These are phyloP conservation scores for Tolypocladium cylindrosporum DNA, from an alignment of 2,329 filamentous ascomycete genomes.

Conservation along the genomic window DNA sequence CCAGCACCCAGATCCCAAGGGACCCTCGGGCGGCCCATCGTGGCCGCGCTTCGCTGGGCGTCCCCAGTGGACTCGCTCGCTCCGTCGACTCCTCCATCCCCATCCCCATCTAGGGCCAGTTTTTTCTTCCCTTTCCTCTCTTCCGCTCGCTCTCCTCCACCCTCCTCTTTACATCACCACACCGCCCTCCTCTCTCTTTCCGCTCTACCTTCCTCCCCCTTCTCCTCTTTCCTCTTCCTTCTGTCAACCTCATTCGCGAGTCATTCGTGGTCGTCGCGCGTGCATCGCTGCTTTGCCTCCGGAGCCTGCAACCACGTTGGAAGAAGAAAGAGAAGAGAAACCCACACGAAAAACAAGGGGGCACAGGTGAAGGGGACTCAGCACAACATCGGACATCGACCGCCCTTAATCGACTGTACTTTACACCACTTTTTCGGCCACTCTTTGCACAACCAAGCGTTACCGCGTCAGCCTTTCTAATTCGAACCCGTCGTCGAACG, in stretches of 20 bases:
- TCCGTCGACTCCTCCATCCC: not conserved
- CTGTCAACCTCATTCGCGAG: slow-evolving; percentile 12
- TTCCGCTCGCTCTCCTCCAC: slow-evolving; percentile 17
- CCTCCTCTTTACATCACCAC: slow-evolving; percentile 15
- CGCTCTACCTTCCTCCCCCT: slow-evolving; percentile 7
- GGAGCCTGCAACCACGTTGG: slow-evolving; percentile 1
- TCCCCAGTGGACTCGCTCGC: not conserved
- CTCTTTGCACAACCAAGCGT: slow-evolving; percentile 10
- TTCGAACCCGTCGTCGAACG: slow-evolving; percentile 5
- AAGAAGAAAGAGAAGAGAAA: not conserved
- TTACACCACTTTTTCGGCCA: slow-evolving; percentile 13
- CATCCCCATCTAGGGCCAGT: slow-evolving; percentile 12
- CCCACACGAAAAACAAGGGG: not conserved
- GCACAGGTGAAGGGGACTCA: not conserved
- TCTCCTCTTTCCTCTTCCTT: slow-evolving; percentile 1
- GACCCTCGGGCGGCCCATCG: not conserved
- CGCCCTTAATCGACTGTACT: slow-evolving; percentile 21
- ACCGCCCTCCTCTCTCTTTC: slow-evolving; percentile 19
- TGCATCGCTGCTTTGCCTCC: not conserved
- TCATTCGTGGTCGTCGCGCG: slow-evolving; percentile 8
- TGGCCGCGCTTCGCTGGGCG: not conserved
- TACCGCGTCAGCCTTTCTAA: slow-evolving; percentile 8
- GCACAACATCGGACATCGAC: slow-evolving; percentile 13
- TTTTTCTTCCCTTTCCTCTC: slow-evolving; percentile 19
- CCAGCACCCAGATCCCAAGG: not conserved